These are phyloP conservation scores for Solanum neorickii DNA, from an alignment of 257 asterid species.

Conservation along the genomic window DNA sequence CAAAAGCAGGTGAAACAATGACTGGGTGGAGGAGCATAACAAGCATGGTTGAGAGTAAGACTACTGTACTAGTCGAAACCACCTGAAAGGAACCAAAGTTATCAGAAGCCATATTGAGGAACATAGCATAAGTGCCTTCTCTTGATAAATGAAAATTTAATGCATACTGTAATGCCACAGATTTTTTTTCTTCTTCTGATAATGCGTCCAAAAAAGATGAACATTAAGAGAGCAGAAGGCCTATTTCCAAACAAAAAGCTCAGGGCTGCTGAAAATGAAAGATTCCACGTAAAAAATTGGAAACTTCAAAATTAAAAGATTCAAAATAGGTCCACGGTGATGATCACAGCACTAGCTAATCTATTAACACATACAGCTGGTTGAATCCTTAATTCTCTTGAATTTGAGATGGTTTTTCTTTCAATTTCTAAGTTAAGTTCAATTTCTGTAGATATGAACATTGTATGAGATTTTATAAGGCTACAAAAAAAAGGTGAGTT, in stretches of 20 bases:
- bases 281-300: not conserved
- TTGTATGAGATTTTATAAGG: not conserved
- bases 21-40: slow-evolving; percentile 47
- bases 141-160: not conserved
- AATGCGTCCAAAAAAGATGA: not conserved
- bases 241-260: not conserved
- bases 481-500: not conserved
- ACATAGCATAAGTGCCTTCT: not conserved
- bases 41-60: slow-evolving; percentile 49
- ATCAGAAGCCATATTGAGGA: not conserved
- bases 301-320: not conserved
- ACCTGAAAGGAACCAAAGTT: slow-evolving; percentile 34
- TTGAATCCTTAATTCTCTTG: not conserved
- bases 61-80: slow-evolving; percentile 35
- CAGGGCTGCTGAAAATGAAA: not conserved
- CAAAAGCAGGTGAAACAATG: slow-evolving; percentile 61
- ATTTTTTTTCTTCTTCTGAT: not conserved
- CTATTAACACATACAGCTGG: not conserved
- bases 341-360: not conserved
- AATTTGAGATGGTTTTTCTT: not conserved
- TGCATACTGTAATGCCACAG: not conserved
- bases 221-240: not conserved
- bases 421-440: not conserved
- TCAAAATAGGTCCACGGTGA: not conserved
- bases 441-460: not conserved